A percentile compares a stretch with the other conserved stretches of the same genome.
phyloP scores from a whole-genome alignment of 164 flowering plant genomes.

The Sextonia rubra region DNA sequence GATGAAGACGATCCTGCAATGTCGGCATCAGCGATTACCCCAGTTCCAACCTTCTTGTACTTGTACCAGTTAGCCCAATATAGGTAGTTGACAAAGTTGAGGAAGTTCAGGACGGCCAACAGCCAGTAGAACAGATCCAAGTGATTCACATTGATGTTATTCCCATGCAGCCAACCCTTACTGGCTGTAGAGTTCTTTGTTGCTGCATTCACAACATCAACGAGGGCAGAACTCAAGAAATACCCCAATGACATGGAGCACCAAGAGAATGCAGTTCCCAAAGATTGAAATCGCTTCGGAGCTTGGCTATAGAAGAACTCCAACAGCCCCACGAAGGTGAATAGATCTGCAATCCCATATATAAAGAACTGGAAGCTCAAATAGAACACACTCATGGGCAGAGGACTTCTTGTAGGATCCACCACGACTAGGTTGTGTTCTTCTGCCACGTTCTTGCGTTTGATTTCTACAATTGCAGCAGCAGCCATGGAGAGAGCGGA shows the following conservation, averaged over 20 bases:
- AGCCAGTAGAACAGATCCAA: slow-evolving; percentile 49
- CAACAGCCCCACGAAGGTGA: slow-evolving; percentile 42
- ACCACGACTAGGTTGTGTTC: slow-evolving; percentile 36
- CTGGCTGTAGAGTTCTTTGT: slow-evolving; percentile 23
- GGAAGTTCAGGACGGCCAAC: slow-evolving; percentile 33
- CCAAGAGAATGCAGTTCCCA: slow-evolving; percentile 47
- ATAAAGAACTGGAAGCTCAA: slow-evolving; percentile 45
- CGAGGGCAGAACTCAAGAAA: slow-evolving; percentile 38
- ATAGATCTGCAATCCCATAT: slow-evolving; percentile 50
- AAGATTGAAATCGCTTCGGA: slow-evolving; percentile 33
- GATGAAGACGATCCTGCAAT: too few relatives aligned
- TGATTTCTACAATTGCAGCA: slow-evolving; percentile 39
- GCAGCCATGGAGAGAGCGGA: slow-evolving; percentile 40
- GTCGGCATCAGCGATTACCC: neutral
- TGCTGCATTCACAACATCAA: slow-evolving; percentile 30
- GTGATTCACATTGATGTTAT: slow-evolving; percentile 42
- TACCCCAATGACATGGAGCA: slow-evolving; percentile 45
- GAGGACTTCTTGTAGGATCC: slow-evolving; percentile 34
- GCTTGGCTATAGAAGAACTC: slow-evolving; percentile 52
- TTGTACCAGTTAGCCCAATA: slow-evolving; percentile 42
- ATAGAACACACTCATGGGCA: slow-evolving; percentile 43
- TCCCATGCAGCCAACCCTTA: slow-evolving; percentile 49
- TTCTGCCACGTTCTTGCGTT: slow-evolving; percentile 31
- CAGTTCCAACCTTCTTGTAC: slow-evolving; percentile 4
- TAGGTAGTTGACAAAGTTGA: slow-evolving; percentile 38